Evolutionary conservation across 2,329 filamentous ascomycete genomes (phyloP).

Genomic region (Fusarium drepaniforme): DNA sequence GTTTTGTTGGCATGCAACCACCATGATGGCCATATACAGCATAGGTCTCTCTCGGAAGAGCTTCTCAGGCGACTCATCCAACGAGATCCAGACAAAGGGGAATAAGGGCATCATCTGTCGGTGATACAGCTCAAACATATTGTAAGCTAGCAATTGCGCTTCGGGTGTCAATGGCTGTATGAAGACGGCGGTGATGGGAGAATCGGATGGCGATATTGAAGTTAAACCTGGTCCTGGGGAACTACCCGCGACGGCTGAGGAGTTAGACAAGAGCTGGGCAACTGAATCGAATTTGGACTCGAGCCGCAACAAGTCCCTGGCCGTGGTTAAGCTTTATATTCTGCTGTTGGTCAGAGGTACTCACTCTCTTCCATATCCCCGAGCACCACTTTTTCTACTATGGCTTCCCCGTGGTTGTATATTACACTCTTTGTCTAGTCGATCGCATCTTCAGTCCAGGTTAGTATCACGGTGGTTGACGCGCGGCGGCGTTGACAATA

Average conservation of each 20-base stretch:
- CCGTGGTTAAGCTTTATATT: background rate
- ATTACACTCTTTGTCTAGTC: constrained; percentile 15
- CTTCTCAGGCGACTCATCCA: background rate
- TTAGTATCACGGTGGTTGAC: background rate
- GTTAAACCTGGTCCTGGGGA: background rate
- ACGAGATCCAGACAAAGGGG: constrained; percentile 9
- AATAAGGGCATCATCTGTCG: constrained; percentile 22
- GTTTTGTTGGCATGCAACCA: constrained; percentile 16
- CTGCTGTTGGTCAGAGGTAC: background rate
- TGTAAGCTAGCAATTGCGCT: constrained; percentile 1
- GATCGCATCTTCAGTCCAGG: constrained; percentile 10
- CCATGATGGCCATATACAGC: constrained; percentile 26
- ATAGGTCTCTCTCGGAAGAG: constrained; percentile 2
- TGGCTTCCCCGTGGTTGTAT: constrained; percentile 14
- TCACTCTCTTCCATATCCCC: constrained; percentile 17
- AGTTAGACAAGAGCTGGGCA: constrained; percentile 5
- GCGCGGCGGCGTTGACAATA: background rate
- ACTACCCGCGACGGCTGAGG: background rate
- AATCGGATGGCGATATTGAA: background rate
- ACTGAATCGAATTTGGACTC: constrained; percentile 27
- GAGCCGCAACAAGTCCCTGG: constrained; percentile 9
- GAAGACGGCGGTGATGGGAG: background rate
- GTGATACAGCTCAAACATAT: constrained; percentile 7
- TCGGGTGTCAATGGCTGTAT: background rate
- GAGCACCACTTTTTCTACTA: background rate